These are phyloP conservation scores for Ligustrum vulgare DNA, from an alignment of 257 asterid species.

Conservation along the genomic window DNA sequence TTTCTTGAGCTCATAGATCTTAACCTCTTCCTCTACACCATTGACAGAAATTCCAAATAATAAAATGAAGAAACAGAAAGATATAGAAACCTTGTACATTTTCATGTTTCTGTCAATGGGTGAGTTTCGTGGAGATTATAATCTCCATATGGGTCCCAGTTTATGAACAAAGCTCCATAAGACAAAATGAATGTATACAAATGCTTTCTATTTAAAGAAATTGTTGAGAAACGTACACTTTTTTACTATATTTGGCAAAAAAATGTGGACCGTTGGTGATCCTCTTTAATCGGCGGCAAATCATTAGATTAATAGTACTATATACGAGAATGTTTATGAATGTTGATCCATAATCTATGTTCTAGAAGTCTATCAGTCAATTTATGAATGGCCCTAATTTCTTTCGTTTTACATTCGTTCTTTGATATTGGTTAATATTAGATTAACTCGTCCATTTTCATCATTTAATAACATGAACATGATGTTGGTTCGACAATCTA, in stretches of 20 bases:
- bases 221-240: not conserved
- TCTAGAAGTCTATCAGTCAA: too few species aligned
- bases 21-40: constrained; percentile 2
- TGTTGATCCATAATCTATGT: too few species aligned
- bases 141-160: not conserved
- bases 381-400: too few species aligned
- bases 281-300: too few species aligned
- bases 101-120: not conserved
- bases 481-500: too few species aligned
- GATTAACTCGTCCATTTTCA: too few species aligned
- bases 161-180: not conserved
- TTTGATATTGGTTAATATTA: too few species aligned
- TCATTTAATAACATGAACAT: too few species aligned
- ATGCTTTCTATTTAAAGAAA: too few species aligned
- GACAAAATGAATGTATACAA: not conserved
- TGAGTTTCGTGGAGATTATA: not conserved
- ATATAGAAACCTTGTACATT: constrained; percentile 26
- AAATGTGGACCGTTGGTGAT: not conserved
- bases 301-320: too few species aligned
- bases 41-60: constrained; percentile 22
- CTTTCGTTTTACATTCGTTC: too few species aligned
- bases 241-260: not conserved
- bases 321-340: too few species aligned
- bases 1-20: constrained; percentile 46
- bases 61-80: constrained; percentile 27